Evolutionary conservation across 768 basidiomycete genomes (phyloP).

Genomic region (Russula olivacea): DNA sequence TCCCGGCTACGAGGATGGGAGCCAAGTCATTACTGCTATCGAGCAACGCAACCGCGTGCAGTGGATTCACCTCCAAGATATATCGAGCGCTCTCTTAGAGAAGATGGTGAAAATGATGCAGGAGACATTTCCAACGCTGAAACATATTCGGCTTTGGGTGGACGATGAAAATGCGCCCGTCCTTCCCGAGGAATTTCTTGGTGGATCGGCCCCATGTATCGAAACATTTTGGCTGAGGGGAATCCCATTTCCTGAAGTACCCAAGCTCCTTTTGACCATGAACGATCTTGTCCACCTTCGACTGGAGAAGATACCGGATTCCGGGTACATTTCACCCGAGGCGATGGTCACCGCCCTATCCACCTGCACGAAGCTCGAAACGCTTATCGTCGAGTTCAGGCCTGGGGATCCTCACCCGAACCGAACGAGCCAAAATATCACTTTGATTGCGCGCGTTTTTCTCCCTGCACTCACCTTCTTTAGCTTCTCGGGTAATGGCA

Average conservation of each 20-base stretch:
- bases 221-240: background rate
- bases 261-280: background rate
- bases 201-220: background rate
- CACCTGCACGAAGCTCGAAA: background rate
- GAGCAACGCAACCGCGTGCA: background rate
- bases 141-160: background rate
- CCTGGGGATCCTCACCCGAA: background rate
- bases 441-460: background rate
- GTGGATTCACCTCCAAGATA: background rate
- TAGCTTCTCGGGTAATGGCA: background rate
- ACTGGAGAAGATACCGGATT: constrained; percentile 3
- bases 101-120: background rate
- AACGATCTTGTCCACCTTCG: background rate
- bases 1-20: background rate
- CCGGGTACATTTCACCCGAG: constrained; percentile 6
- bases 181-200: background rate
- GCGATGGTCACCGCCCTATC: background rate
- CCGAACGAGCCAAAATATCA: background rate
- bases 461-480: constrained; percentile 5
- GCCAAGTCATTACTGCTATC: constrained; percentile 1
- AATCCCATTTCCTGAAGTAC: constrained; percentile 4
- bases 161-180: background rate
- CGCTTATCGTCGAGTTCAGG: background rate
- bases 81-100: background rate
- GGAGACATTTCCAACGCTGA: background rate